phyloP scores from a whole-genome alignment of 176 grass and related monocot species.

The Zoysia pacifica region DNA sequence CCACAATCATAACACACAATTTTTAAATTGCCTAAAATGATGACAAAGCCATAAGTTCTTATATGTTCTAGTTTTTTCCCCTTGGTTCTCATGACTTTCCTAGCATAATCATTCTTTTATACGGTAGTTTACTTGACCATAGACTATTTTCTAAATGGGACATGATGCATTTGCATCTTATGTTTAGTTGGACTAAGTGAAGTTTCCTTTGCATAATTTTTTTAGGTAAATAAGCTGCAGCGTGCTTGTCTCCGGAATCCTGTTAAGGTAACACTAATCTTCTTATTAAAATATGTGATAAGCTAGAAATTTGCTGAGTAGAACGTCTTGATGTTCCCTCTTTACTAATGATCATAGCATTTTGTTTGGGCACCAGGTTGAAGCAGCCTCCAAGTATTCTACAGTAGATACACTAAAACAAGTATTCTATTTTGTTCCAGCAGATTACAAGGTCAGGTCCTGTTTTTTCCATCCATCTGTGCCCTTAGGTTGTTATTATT shows the following conservation, averaged over 20 bases:
- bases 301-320: neutral
- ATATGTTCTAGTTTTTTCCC: neutral
- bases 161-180: neutral
- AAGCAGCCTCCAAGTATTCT: slow-evolving; percentile 81
- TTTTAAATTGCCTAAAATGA: slow-evolving; percentile 4
- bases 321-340: neutral
- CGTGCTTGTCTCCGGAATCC: slow-evolving; percentile 92
- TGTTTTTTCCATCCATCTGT: slow-evolving; percentile 1
- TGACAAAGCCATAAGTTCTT: neutral
- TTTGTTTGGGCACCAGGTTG: slow-evolving; percentile 53
- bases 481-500: neutral
- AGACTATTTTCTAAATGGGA: neutral
- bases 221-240: slow-evolving; percentile 82
- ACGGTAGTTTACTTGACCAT: neutral
- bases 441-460: slow-evolving; percentile 65
- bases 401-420: slow-evolving; percentile 88
- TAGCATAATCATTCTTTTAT: neutral
- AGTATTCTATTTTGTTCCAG: slow-evolving; percentile 69
- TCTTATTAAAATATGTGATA: slow-evolving; percentile 9
- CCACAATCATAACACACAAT: neutral
- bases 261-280: slow-evolving; percentile 68
- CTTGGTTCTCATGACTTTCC: neutral
- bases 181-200: slow-evolving; percentile 33
- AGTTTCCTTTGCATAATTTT: slow-evolving; percentile 18
- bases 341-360: slow-evolving; percentile 14